Base-by-base conservation (phyloP, 257 asterid species). In the Solanum neorickii region DNA sequence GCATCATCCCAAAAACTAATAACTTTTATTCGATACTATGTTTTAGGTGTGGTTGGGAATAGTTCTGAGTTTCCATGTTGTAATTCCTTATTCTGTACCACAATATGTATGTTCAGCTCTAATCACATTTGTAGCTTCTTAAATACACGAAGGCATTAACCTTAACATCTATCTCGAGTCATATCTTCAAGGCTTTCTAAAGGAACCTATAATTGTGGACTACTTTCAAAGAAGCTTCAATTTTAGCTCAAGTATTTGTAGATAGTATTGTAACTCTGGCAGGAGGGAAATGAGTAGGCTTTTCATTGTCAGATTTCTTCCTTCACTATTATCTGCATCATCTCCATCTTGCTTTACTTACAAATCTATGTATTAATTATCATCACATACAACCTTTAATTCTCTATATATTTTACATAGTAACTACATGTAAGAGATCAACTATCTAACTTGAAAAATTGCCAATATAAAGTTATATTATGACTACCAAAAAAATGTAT, bases 61-160 rank as follows among this genome's bases (percentile, higher is more conserved):
- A 90, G 90, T 95, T 59, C 91, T 94, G 88, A 97, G 99, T 93
- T 97, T 97, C 92, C 91, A 95, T 37, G 88, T 93, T 80, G 69
- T 94, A 39, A 76, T 88, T 86, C 92, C 92, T 27, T 97, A 95
- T 88, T 86, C 98, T 15, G 95, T 94, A 74, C 95, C 95, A 35
- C 98, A 95, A 84, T 97, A 97, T 86, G 98, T 95, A 85, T 37
- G 88, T 90, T 92, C 99, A 5, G 98, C 98, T 84, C 98, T 97
- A 82, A 82, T 97, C 87, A 95, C 94, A 98, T 97, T 97, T 89
- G 99, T 97, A 62, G 94, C 98, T 88, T 97, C 98, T 87, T 98
- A 97, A 91, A 98, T 97, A 37, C 39, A 5, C 39, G 1, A 37
- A 37, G 39, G 39, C 7, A 1, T 37, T 37, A 37, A 37, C 39